These are phyloP conservation scores for Musa schizocarpa DNA, from an alignment of 176 grass and related monocot genomes.

Conservation along the genomic window DNA sequence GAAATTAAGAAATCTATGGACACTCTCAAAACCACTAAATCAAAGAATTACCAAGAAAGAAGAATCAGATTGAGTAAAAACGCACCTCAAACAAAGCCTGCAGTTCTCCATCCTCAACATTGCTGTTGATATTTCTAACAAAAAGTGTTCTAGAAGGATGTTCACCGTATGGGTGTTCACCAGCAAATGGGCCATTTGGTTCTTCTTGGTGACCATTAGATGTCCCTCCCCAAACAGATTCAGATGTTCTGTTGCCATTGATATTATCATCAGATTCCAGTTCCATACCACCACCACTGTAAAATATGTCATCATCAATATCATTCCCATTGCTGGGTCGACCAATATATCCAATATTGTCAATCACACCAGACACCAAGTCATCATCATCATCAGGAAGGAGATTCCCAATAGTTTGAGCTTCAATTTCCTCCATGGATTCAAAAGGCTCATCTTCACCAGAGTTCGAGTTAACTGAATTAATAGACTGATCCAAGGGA, in stretches of 20 bases:
- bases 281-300: constrained; percentile 61
- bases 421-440: constrained; percentile 68
- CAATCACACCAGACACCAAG: constrained; percentile 40
- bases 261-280: constrained; percentile 45
- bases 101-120: constrained; percentile 48
- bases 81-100: constrained; percentile 41
- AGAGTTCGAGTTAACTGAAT: constrained; percentile 25
- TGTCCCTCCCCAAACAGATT: neutral
- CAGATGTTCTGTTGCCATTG: constrained; percentile 20
- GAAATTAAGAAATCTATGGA: constrained; percentile 8
- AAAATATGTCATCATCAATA: constrained; percentile 72
- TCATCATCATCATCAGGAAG: constrained; percentile 59
- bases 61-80: constrained; percentile 1
- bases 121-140: constrained; percentile 44
- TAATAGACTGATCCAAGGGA: constrained; percentile 29
- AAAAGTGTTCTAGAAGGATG: constrained; percentile 51
- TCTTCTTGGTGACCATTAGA: constrained; percentile 19
- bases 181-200: constrained; percentile 28
- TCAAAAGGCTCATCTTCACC: constrained; percentile 43
- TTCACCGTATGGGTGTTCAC: constrained; percentile 31
- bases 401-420: constrained; percentile 74
- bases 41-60: neutral
- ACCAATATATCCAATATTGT: constrained; percentile 40
- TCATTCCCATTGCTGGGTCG: constrained; percentile 40
- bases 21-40: constrained; percentile 7